Conservation (phyloP, 495 filamentous ascomycete species). For the Elaphomyces granulatus region DNA sequence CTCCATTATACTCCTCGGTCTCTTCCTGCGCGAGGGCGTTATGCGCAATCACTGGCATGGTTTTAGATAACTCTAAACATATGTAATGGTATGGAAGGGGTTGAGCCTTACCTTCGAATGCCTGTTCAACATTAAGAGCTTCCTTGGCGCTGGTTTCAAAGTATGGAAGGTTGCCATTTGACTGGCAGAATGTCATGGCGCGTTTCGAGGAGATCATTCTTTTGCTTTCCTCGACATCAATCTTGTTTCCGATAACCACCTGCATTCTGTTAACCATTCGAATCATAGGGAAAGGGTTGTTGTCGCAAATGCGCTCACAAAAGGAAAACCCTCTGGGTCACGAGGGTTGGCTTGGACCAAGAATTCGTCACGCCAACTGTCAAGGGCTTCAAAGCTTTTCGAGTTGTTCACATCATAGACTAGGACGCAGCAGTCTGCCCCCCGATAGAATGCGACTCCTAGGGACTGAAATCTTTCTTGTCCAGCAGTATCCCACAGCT, state of each 20-base stretch:
- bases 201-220: constrained; percentile 89
- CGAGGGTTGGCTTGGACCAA: constrained; percentile 92
- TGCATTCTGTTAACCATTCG: constrained; percentile 13
- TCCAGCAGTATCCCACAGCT: constrained; percentile 98
- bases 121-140: constrained; percentile 94
- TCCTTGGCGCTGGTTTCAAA: constrained; percentile 99
- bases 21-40: constrained; percentile 95
- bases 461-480: constrained; percentile 97
- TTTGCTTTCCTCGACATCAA: constrained; percentile 97
- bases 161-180: constrained; percentile 92
- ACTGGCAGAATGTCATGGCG: constrained; percentile 94
- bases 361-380: constrained; percentile 98
- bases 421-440: constrained; percentile 95
- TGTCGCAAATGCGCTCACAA: constrained; percentile 46
- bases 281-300: background rate
- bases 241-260: constrained; percentile 97
- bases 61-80: constrained; percentile 3
- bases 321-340: constrained; percentile 95
- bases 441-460: constrained; percentile 95
- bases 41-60: constrained; percentile 69
- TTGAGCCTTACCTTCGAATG: constrained; percentile 68
- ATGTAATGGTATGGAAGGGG: background rate
- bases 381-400: constrained; percentile 96
- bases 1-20: constrained; percentile 78
- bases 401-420: constrained; percentile 99